These are phyloP conservation scores for Calycina marina DNA, from an alignment of 2,329 filamentous ascomycete genomes.

Conservation along the genomic window DNA sequence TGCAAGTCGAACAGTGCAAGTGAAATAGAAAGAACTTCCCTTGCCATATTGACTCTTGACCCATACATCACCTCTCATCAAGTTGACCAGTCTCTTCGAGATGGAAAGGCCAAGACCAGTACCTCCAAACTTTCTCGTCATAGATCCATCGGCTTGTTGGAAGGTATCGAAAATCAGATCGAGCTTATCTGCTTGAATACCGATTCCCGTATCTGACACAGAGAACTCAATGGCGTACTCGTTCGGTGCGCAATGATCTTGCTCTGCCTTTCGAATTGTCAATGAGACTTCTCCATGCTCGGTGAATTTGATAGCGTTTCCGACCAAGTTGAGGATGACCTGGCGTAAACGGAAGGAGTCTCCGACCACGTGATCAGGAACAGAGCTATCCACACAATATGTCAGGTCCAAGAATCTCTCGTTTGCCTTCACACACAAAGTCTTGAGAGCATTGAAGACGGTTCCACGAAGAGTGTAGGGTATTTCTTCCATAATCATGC, in stretches of 20 bases:
- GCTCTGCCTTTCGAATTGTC: slow-evolving; percentile 62
- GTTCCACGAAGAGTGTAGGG: slow-evolving; percentile 88
- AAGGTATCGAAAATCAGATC: slow-evolving; percentile 98
- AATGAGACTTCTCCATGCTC: slow-evolving; percentile 93
- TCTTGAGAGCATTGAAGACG: slow-evolving; percentile 95
- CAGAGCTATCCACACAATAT: slow-evolving; percentile 83
- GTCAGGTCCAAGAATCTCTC: slow-evolving; percentile 88
- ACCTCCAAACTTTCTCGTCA: slow-evolving; percentile 88
- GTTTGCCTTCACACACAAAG: slow-evolving; percentile 90
- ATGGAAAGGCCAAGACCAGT: slow-evolving; percentile 90
- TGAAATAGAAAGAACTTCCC: slow-evolving; percentile 93
- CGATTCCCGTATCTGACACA: slow-evolving; percentile 91
- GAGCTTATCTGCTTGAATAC: slow-evolving; percentile 87
- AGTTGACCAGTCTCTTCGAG: slow-evolving; percentile 82
- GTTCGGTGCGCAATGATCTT: slow-evolving; percentile 49
- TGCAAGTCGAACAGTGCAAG: slow-evolving; percentile 76
- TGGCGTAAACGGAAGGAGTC: slow-evolving; percentile 93
- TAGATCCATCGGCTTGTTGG: slow-evolving; percentile 94
- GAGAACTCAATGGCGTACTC: slow-evolving; percentile 94
- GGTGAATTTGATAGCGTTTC: slow-evolving; percentile 98
- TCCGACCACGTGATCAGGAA: slow-evolving; percentile 89
- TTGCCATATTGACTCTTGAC: slow-evolving; percentile 84
- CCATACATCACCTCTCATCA: slow-evolving; percentile 96
- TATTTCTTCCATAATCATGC: slow-evolving; percentile 97
- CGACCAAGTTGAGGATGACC: slow-evolving; percentile 92